Conservation (phyloP, 345 rosid species). For the Hevea brasiliensis region DNA sequence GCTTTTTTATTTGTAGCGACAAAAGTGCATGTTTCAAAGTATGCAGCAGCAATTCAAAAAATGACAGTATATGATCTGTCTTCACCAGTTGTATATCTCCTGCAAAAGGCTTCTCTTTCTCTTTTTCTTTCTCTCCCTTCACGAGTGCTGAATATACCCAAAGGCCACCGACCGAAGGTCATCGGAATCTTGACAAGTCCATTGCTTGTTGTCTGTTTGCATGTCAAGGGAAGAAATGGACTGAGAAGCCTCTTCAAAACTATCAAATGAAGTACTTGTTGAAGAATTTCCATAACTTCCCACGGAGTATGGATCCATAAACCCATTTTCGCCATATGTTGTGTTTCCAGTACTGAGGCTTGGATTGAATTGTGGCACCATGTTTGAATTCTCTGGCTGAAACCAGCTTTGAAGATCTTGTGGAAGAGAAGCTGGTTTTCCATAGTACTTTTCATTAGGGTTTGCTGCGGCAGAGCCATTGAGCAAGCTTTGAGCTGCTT, state of each 20-base stretch:
- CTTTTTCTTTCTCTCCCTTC: constrained; percentile 7
- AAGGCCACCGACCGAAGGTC: constrained; percentile 65
- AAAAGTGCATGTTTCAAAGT: constrained; percentile 40
- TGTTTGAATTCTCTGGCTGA: constrained; percentile 40
- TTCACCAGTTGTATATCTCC: constrained; percentile 31
- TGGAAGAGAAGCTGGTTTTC: constrained; percentile 40
- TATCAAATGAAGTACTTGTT: constrained; percentile 41
- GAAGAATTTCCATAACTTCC: constrained; percentile 48
- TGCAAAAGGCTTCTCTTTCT: neutral
- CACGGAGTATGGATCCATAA: constrained; percentile 37
- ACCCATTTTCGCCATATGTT: constrained; percentile 30
- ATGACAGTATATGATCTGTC: constrained; percentile 29
- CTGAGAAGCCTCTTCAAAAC: constrained; percentile 58
- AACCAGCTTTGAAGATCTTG: constrained; percentile 57
- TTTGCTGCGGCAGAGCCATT: constrained; percentile 49
- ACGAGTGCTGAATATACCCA: constrained; percentile 57
- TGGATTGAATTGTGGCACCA: constrained; percentile 20
- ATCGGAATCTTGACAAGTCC: constrained; percentile 61
- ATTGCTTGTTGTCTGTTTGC: constrained; percentile 46
- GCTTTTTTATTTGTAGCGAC: constrained; percentile 45
- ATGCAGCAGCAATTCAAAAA: constrained; percentile 42
- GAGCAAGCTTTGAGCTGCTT: constrained; percentile 57
- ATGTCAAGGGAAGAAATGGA: constrained; percentile 45
- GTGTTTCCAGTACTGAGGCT: neutral
- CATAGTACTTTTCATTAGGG: constrained; percentile 55